A percentile compares a stretch with the other conserved stretches of the same genome.
These are phyloP conservation scores for Coffea canephora DNA, from an alignment of 257 asterid genomes.

Conservation along the genomic window DNA sequence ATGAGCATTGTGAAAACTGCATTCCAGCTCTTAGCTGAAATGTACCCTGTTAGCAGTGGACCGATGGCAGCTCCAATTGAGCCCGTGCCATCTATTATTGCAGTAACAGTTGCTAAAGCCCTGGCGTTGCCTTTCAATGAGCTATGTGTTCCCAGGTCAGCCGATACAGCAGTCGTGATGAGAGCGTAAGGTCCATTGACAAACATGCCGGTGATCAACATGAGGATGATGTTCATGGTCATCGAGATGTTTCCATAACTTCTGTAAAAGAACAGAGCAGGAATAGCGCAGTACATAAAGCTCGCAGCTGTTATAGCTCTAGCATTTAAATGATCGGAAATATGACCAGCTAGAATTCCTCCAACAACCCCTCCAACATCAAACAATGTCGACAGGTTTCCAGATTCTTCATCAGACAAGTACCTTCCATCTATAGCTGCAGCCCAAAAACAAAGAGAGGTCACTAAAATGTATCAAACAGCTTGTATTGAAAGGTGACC, in stretches of 20 bases:
- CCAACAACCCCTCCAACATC: constrained; percentile 96
- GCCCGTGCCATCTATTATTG: constrained; percentile 95
- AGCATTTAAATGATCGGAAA: constrained; percentile 73
- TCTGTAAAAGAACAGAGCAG: constrained; percentile 81
- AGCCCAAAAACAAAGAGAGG: neutral
- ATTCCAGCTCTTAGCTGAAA: constrained; percentile 84
- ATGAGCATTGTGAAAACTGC: constrained; percentile 88
- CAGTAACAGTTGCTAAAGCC: constrained; percentile 92
- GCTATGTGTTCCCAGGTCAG: constrained; percentile 94
- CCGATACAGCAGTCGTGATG: constrained; percentile 95
- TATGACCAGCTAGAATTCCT: constrained; percentile 88
- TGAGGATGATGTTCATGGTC: constrained; percentile 61
- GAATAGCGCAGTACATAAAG: constrained; percentile 94
- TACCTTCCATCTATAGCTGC: constrained; percentile 86
- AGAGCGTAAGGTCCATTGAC: constrained; percentile 97
- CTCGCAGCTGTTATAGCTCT: constrained; percentile 96
- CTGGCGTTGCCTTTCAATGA: constrained; percentile 80
- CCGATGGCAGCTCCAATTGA: constrained; percentile 98
- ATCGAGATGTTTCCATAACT: constrained; percentile 77
- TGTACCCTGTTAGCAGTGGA: constrained; percentile 84
- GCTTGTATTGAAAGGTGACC: neutral
- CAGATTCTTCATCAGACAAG: constrained; percentile 72
- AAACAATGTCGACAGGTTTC: constrained; percentile 80
- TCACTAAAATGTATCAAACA: constrained; percentile 16
- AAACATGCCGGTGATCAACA: constrained; percentile 78